A percentile compares a stretch with the other conserved stretches of the same genome.
Conservation (phyloP, 208 protist species). For the Leishmania arabica region DNA sequence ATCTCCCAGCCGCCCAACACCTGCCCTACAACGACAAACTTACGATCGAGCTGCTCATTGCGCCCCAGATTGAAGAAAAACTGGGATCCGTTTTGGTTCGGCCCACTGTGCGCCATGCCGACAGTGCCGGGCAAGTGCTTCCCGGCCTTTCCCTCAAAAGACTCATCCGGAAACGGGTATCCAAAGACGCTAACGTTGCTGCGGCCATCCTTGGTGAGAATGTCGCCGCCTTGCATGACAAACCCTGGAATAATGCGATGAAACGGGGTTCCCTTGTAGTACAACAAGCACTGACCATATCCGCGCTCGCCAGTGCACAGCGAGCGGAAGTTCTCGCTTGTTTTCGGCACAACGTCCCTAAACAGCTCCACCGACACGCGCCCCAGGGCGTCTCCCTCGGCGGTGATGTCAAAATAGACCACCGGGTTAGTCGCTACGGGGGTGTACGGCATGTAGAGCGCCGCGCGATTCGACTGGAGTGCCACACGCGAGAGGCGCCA, state of each 20-base stretch:
- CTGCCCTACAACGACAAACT: constrained; percentile 92
- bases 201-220: constrained; percentile 91
- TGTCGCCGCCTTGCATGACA: constrained; percentile 96
- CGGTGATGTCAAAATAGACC: constrained; percentile 88
- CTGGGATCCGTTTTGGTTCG: constrained; percentile 92
- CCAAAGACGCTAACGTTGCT: constrained; percentile 95
- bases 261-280: constrained; percentile 95
- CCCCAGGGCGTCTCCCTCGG: constrained; percentile 75
- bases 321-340: constrained; percentile 94
- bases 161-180: constrained; percentile 94
- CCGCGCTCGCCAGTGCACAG: constrained; percentile 94
- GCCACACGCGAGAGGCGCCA: constrained; percentile 16
- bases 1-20: constrained; percentile 88
- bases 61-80: constrained; percentile 91
- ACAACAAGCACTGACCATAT: constrained; percentile 56
- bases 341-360: constrained; percentile 90
- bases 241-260: constrained; percentile 96
- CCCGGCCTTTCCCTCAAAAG: constrained; percentile 92
- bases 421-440: constrained; percentile 66
- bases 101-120: constrained; percentile 87
- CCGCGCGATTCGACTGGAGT: constrained; percentile 25
- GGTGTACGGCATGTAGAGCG: constrained; percentile 66
- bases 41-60: constrained; percentile 89
- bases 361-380: constrained; percentile 94
- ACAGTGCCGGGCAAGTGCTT: constrained; percentile 84